These are phyloP conservation scores for Pythium diclinum DNA, from an alignment of 352 stramenopile genomes.

Conservation along the genomic window DNA sequence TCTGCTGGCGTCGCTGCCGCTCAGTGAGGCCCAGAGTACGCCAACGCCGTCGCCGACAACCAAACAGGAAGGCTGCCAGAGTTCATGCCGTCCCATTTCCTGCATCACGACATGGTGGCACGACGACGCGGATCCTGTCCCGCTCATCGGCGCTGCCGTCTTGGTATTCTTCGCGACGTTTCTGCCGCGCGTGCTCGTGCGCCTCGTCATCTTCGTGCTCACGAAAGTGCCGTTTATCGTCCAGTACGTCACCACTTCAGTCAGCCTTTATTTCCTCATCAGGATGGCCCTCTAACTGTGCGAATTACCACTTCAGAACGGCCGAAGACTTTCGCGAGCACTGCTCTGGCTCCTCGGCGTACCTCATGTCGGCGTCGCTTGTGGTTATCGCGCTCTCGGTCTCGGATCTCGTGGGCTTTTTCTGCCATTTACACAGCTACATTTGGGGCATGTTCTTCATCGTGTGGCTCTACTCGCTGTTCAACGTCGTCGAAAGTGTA, in stretches of 20 bases:
- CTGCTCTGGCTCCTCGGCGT: conserved; percentile 75
- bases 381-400: conserved; percentile 60
- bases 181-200: conserved; percentile 77
- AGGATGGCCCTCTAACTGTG: not conserved
- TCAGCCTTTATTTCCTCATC: not conserved
- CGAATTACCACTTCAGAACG: conserved; percentile 34
- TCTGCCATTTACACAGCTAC: conserved; percentile 77
- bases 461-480: conserved; percentile 87
- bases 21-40: conserved; percentile 8
- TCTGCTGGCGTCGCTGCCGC: not conserved
- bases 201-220: conserved; percentile 82
- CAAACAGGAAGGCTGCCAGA: conserved; percentile 7
- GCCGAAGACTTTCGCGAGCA: conserved; percentile 79
- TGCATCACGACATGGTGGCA: conserved; percentile 60
- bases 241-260: conserved; percentile 44
- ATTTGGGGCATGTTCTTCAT: conserved; percentile 89
- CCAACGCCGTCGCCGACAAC: conserved; percentile 4
- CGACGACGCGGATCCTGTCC: conserved; percentile 26
- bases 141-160: conserved; percentile 59
- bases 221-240: conserved; percentile 83
- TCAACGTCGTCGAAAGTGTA: conserved; percentile 86
- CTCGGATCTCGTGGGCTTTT: conserved; percentile 54
- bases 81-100: conserved; percentile 20
- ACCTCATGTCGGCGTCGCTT: conserved; percentile 80
- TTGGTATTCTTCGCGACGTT: conserved; percentile 88